Evolutionary conservation across 2,329 filamentous ascomycete species (phyloP), one percentile per base, ranked within the genome.

Genomic region (Exophiala mesophila): DNA sequence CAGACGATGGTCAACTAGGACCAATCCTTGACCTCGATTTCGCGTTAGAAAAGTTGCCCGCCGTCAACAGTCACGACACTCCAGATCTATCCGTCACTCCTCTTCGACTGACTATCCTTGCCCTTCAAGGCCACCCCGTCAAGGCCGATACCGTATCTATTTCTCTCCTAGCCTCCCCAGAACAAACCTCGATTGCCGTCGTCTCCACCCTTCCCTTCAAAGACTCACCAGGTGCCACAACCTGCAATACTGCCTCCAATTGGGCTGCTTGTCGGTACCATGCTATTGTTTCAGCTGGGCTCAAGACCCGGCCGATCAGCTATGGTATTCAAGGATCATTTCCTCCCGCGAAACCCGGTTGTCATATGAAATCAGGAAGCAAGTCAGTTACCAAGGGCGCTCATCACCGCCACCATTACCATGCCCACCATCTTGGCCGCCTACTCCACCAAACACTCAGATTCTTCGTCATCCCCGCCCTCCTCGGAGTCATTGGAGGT

Each of bases 61-160:
- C 15, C 9, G 37, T 49, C 3, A 37, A 41, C 52, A 60, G 12
- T 44, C 54, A 6, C 6, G 59, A 65, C 17, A 59, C 58, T n/a
- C 51, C 57, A 7, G 58, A 53, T 5, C 53, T 58, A 31, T 60
- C 65, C 6, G 49, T 70, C 17, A 49, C 65, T 2, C 57, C 61
- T 8, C 53, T 70, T 44, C 62, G 65, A 28, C 68, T 71, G 53
- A 70, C 67, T n/a, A 59, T 70, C 24, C 59, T 71, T 19, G 66
- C 68, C 40, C 54, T 71, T 13, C 62, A 64, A 30, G 56, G 60
- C 19, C 59, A 63, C 35, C 67, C 68, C 1, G 65, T 69, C 7
- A 65, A 67, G 13, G 57, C 69, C n/a, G 63, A 69, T 42, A 67
- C 67, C 10, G 55, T 70, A 30, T 58, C 61, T 20, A 58, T 71